Percentiles rank a stretch among this genome's conserved stretches.
phyloP scores from a whole-genome alignment of 441 rosid genomes.

The Euphorbia corollata region DNA sequence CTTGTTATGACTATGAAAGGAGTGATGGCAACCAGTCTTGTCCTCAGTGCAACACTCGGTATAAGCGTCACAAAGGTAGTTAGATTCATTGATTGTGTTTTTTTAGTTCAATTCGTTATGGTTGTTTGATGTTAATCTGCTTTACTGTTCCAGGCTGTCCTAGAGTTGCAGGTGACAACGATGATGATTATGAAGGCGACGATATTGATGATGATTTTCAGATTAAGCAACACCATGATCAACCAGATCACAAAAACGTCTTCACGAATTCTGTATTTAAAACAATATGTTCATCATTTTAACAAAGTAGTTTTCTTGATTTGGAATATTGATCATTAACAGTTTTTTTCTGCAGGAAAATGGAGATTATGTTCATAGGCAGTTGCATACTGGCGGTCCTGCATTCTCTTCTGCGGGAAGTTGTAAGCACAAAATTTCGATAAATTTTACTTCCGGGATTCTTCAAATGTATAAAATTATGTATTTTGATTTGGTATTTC shows the following conservation, averaged over 20 bases:
- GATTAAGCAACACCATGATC: constrained; percentile 36
- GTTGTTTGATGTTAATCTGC: too few species aligned
- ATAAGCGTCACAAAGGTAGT: constrained; percentile 67
- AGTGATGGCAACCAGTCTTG: constrained; percentile 77
- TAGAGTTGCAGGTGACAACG: constrained; percentile 55
- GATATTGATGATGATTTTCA: constrained; percentile 63
- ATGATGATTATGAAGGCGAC: constrained; percentile 37
- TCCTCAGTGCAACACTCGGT: constrained; percentile 83
- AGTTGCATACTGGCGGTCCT: constrained; percentile 42
- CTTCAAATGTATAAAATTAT: not conserved
- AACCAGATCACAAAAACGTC: constrained; percentile 33
- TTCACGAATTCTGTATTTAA: constrained; percentile 43
- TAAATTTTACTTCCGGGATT: not conserved
- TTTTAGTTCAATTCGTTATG: not conserved
- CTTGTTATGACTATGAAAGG: constrained; percentile 76
- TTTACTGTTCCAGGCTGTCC: constrained; percentile 50
- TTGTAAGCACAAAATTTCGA: constrained; percentile 30
- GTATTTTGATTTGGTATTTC: not conserved
- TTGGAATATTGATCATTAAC: not conserved
- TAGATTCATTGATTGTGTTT: not conserved
- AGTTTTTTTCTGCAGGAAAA: constrained; percentile 40
- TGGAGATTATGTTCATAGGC: constrained; percentile 47
- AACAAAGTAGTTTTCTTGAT: not conserved
- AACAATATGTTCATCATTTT: not conserved
- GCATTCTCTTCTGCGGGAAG: constrained; percentile 73